Percentiles rank a stretch among this genome's conserved stretches.
phyloP scores from a whole-genome alignment of 176 grass and related monocot species.

The Oryza brachyantha region DNA sequence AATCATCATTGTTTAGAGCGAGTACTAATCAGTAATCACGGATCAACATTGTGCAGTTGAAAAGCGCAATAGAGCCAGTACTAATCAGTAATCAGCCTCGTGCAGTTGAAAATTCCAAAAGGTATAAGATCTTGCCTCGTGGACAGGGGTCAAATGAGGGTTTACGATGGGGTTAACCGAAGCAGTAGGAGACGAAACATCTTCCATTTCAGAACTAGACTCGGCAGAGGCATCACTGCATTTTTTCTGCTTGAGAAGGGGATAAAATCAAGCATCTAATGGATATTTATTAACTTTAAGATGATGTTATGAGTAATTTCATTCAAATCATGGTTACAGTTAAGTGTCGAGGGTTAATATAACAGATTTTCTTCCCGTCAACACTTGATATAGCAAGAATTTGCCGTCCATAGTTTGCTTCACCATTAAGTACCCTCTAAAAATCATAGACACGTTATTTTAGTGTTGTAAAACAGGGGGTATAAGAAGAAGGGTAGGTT shows the following conservation, averaged over 20 bases:
- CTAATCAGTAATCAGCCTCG: not conserved
- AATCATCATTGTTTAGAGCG: not conserved
- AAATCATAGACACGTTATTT: slow-evolving; percentile 19
- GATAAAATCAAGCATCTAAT: slow-evolving; percentile 11
- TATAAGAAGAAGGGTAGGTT: not conserved
- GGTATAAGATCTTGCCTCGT: slow-evolving; percentile 54
- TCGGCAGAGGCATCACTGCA: slow-evolving; percentile 67
- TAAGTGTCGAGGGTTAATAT: slow-evolving; percentile 41
- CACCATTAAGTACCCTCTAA: slow-evolving; percentile 78
- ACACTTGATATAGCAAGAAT: slow-evolving; percentile 58
- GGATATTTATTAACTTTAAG: slow-evolving; percentile 2
- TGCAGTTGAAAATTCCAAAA: not conserved
- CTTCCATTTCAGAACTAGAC: slow-evolving; percentile 79
- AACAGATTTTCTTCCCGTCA: slow-evolving; percentile 53
- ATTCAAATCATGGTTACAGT: slow-evolving; percentile 45
- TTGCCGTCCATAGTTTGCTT: slow-evolving; percentile 71
- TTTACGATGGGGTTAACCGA: slow-evolving; percentile 26
- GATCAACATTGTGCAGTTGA: not conserved
- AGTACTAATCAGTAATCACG: not conserved
- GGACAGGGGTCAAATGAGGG: slow-evolving; percentile 52
- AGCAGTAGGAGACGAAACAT: slow-evolving; percentile 44
- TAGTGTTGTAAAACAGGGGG: slow-evolving; percentile 14
- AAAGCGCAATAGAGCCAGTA: not conserved
- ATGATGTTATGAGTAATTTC: slow-evolving; percentile 14
- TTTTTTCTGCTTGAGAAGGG: slow-evolving; percentile 53